Percentiles rank a stretch among this genome's conserved stretches.
Evolutionary conservation across 371 early-diverging fungal genomes (phyloP).

Genomic region (Syncephalastrum sp.): DNA sequence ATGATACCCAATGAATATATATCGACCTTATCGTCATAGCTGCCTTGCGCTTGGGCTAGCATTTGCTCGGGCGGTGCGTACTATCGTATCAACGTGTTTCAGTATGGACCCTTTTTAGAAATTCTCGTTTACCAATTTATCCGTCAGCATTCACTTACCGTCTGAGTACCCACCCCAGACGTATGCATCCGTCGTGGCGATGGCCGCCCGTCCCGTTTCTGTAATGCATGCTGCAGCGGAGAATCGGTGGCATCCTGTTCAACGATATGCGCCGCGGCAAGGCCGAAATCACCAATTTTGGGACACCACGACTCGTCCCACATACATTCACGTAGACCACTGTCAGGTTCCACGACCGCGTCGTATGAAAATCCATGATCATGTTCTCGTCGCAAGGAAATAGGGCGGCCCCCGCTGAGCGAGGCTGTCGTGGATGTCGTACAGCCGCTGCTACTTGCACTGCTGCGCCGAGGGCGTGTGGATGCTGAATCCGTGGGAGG

Average conservation of each 20-base stretch:
- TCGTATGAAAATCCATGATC: slow-evolving; percentile 18
- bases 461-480: too few relatives aligned
- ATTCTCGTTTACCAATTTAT: too few relatives aligned
- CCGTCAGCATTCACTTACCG: slow-evolving; percentile 33
- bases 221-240: too few relatives aligned
- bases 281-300: slow-evolving; percentile 89
- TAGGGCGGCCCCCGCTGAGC: too few relatives aligned
- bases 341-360: not conserved
- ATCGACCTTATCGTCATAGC: slow-evolving; percentile 67
- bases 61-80: slow-evolving; percentile 95
- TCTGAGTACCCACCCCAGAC: slow-evolving; percentile 72
- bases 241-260: not conserved
- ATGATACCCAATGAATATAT: slow-evolving; percentile 76
- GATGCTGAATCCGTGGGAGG: too few relatives aligned
- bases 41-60: slow-evolving; percentile 43
- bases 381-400: too few relatives aligned
- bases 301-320: slow-evolving; percentile 55
- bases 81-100: slow-evolving; percentile 18
- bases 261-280: slow-evolving; percentile 55
- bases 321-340: slow-evolving; percentile 21
- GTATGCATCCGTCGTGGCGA: slow-evolving; percentile 29
- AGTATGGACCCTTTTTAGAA: too few relatives aligned
- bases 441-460: too few relatives aligned
- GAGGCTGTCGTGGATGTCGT: too few relatives aligned
- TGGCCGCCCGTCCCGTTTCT: not conserved